Conservation (phyloP, 208 protist species). For the Trypanosoma boissoni region DNA sequence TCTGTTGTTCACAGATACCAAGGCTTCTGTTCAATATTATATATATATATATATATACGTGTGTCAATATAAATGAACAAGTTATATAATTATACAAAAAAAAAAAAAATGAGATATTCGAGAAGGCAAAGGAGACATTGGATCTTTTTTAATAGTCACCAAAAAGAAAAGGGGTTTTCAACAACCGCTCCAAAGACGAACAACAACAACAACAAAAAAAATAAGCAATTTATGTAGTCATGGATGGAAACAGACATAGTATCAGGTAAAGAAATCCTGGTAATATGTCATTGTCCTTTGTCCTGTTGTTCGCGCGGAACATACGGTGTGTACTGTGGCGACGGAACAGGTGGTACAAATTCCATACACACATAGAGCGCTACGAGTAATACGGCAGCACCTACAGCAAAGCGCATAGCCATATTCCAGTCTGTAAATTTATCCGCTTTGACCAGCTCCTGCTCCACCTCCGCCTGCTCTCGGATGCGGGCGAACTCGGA, state of each 20-base stretch:
- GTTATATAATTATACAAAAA: slow-evolving; percentile 1
- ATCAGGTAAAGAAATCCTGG: neutral
- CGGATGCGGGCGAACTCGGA: slow-evolving; percentile 39
- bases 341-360: slow-evolving; percentile 54
- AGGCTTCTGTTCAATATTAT: too few relatives aligned
- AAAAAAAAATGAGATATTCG: neutral
- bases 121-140: neutral
- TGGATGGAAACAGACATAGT: neutral
- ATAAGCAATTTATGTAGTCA: neutral
- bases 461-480: slow-evolving; percentile 43
- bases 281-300: neutral
- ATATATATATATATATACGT: too few relatives aligned
- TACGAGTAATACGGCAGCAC: slow-evolving; percentile 42
- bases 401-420: slow-evolving; percentile 33
- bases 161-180: neutral
- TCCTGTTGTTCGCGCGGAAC: neutral
- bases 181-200: neutral
- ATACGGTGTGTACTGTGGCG: slow-evolving; percentile 71
- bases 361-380: slow-evolving; percentile 50
- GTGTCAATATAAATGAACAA: neutral
- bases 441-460: slow-evolving; percentile 44
- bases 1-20: too few relatives aligned
- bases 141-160: too few relatives aligned
- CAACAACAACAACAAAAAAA: slow-evolving; percentile 12
- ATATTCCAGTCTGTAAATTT: slow-evolving; percentile 67